phyloP scores from a whole-genome alignment of 345 rosid genomes.

The Hypericum androsaemum region DNA sequence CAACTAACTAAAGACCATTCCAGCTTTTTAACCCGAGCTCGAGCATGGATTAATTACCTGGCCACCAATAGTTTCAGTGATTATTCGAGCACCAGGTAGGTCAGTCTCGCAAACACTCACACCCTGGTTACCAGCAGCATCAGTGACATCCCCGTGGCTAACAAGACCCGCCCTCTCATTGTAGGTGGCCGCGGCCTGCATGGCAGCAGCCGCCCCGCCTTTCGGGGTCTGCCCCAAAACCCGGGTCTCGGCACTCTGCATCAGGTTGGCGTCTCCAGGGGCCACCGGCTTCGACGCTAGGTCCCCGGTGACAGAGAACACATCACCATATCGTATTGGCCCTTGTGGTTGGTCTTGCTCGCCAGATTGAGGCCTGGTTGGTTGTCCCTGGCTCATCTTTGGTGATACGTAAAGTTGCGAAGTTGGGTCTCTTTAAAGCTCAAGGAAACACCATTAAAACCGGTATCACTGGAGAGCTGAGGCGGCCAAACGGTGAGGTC shows the following conservation, averaged over 20 bases:
- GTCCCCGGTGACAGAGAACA: conserved; percentile 46
- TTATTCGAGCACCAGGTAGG: conserved; percentile 36
- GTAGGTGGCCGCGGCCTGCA: conserved; percentile 52
- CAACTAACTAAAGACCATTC: too few species aligned
- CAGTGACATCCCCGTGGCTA: conserved; percentile 26
- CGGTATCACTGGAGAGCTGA: not conserved
- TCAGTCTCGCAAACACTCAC: conserved; percentile 47
- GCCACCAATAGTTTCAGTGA: conserved; percentile 54
- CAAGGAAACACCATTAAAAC: not conserved
- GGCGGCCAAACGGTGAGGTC: not conserved
- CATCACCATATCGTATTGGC: conserved; percentile 49
- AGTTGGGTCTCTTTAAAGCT: not conserved
- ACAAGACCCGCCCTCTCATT: conserved; percentile 52
- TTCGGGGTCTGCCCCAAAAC: conserved; percentile 50
- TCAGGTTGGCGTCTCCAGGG: conserved; percentile 63
- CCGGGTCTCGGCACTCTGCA: conserved; percentile 57
- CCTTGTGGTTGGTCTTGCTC: not conserved
- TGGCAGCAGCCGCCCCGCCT: conserved; percentile 53
- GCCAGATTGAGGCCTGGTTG: conserved; percentile 22
- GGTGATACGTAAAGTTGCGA: too few species aligned
- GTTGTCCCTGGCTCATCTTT: conserved; percentile 64
- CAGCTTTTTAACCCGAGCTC: not conserved
- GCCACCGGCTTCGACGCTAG: conserved; percentile 39
- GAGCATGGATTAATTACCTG: conserved; percentile 26
- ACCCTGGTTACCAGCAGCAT: conserved; percentile 32